These are phyloP conservation scores for Lactifluus subvellereus DNA, from an alignment of 768 basidiomycete genomes.

Conservation along the genomic window DNA sequence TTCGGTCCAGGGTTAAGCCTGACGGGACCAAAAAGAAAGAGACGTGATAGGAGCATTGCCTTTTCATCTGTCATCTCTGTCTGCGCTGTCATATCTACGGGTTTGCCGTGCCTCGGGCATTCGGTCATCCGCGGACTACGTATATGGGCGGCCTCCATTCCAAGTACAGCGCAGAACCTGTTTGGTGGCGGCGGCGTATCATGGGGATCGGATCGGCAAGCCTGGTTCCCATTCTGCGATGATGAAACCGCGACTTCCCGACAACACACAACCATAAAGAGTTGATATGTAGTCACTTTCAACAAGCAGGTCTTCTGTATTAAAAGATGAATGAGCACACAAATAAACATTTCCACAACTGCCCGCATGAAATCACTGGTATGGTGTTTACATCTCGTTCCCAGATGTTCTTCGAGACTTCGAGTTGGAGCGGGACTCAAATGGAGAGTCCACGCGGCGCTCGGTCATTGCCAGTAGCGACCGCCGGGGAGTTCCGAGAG, in stretches of 20 bases:
- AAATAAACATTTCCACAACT: background rate
- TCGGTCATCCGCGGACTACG: background rate
- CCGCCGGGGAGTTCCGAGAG: no score
- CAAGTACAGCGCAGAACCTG: background rate
- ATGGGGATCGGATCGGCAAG: background rate
- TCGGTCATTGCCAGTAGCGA: no score
- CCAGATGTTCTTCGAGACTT: no score
- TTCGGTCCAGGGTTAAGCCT: no score
- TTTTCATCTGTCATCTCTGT: background rate
- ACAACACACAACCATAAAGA: background rate
- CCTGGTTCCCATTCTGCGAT: background rate
- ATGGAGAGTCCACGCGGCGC: no score
- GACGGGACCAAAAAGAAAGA: no score
- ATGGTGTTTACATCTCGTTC: background rate
- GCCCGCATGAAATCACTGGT: background rate
- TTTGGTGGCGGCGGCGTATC: background rate
- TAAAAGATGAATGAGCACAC: background rate
- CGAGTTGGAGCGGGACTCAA: no score
- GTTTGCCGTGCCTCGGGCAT: constrained; percentile 5
- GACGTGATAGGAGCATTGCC: no score
- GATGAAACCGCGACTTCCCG: constrained; percentile 5
- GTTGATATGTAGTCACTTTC: background rate
- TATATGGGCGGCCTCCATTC: constrained; percentile 1
- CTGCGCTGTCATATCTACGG: background rate
- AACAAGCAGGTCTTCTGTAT: background rate